phyloP scores from a whole-genome alignment of 495 filamentous ascomycete species.

The Lepidopterella palustris region DNA sequence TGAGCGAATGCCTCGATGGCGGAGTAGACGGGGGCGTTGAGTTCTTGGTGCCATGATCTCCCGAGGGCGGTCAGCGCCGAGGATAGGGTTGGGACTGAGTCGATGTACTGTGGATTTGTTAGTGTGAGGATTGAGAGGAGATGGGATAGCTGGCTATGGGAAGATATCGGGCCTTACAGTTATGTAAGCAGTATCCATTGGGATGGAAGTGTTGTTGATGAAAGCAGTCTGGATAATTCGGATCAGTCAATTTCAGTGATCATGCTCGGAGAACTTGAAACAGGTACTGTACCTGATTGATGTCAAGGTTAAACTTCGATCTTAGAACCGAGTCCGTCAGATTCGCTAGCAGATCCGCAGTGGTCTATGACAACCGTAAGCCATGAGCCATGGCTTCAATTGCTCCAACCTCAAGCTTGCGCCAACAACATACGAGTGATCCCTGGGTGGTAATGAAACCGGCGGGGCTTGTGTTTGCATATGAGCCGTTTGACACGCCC shows the following conservation, averaged over 20 bases:
- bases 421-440: not conserved
- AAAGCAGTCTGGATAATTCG: not conserved
- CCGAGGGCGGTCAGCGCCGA: conserved; percentile 17
- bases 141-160: not conserved
- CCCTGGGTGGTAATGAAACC: not conserved
- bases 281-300: conserved; percentile 13
- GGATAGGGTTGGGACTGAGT: conserved; percentile 17
- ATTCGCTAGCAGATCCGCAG: conserved; percentile 16
- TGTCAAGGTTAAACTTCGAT: conserved; percentile 10
- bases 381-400: not conserved
- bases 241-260: not conserved
- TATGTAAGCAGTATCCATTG: conserved; percentile 14
- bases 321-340: conserved; percentile 10
- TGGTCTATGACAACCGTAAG: conserved; percentile 10
- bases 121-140: not conserved
- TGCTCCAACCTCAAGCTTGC: not conserved
- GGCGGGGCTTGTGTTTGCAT: not conserved
- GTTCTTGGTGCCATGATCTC: conserved; percentile 25
- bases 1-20: conserved; percentile 15
- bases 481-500: not conserved
- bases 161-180: conserved; percentile 1
- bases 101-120: conserved; percentile 15
- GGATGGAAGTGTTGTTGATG: not conserved
- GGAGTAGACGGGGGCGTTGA: conserved; percentile 19
- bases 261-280: not conserved